These are phyloP conservation scores for Melaleuca alternifolia DNA, from an alignment of 345 rosid species.

Conservation along the genomic window DNA sequence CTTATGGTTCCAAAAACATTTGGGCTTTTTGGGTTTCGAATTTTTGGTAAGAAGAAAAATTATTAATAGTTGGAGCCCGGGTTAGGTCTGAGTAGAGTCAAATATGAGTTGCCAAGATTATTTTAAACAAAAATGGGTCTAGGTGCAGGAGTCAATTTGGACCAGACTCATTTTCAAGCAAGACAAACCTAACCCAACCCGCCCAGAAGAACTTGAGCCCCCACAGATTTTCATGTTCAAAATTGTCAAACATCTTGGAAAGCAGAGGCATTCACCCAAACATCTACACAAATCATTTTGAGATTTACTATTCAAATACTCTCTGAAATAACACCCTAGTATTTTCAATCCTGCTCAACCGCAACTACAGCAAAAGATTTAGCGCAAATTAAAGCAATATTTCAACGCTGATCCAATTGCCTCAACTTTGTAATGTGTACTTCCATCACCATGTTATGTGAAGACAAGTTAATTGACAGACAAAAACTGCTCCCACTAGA, in stretches of 20 bases:
- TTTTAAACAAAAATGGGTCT: too few species aligned
- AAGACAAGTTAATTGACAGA: neutral
- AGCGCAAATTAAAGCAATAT: neutral
- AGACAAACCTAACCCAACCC: neutral
- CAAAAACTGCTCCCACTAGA: neutral
- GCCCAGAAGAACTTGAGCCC: neutral
- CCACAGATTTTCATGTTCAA: neutral
- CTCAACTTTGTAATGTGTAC: neutral
- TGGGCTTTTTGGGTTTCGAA: neutral
- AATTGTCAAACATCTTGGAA: neutral
- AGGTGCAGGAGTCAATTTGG: neutral
- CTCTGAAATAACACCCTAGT: neutral
- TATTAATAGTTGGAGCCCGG: neutral
- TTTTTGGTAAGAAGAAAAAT: neutral
- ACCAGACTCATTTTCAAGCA: neutral
- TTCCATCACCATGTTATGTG: neutral
- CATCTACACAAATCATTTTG: neutral
- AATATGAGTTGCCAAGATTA: neutral
- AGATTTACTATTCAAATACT: neutral
- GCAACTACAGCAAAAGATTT: neutral
- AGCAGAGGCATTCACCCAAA: neutral
- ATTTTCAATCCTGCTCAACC: neutral
- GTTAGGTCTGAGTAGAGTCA: neutral
- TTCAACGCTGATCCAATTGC: neutral
- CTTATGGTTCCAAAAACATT: too few species aligned